These are phyloP conservation scores for Fraxinus americana DNA, from an alignment of 257 asterid genomes.

Conservation along the genomic window DNA sequence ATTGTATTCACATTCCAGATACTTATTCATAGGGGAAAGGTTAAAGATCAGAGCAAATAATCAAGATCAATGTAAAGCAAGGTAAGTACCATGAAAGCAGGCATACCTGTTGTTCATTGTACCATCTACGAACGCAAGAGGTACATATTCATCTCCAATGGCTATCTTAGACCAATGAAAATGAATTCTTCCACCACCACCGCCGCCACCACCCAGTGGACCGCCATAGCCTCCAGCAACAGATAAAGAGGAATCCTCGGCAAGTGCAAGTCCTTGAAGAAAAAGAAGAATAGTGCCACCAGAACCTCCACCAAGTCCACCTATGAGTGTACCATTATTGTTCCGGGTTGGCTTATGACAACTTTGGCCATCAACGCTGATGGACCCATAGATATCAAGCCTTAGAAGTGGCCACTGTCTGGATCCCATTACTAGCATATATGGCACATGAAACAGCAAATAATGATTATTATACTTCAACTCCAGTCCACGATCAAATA, in stretches of 20 bases:
- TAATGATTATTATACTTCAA: slow-evolving; percentile 23
- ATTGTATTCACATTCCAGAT: neutral
- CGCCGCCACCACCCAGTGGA: slow-evolving; percentile 90
- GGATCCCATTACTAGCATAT: slow-evolving; percentile 76
- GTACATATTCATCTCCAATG: slow-evolving; percentile 72
- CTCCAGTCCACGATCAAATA: neutral
- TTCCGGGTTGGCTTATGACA: slow-evolving; percentile 48
- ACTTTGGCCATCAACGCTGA: slow-evolving; percentile 86
- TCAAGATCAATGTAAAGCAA: slow-evolving; percentile 6
- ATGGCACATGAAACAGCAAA: slow-evolving; percentile 27
- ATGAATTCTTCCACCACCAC: slow-evolving; percentile 98
- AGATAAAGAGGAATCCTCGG: slow-evolving; percentile 69
- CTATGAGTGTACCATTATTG: slow-evolving; percentile 55
- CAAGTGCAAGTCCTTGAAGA: slow-evolving; percentile 65
- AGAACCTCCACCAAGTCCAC: slow-evolving; percentile 96
- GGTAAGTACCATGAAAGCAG: neutral
- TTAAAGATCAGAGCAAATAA: neutral
- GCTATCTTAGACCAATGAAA: slow-evolving; percentile 87
- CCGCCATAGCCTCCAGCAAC: slow-evolving; percentile 91
- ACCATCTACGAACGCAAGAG: slow-evolving; percentile 81
- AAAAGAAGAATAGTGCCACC: slow-evolving; percentile 92
- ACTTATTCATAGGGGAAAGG: neutral
- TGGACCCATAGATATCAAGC: slow-evolving; percentile 71
- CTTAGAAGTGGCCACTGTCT: slow-evolving; percentile 77
- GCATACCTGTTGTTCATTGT: slow-evolving; percentile 63